Conservation (phyloP, 805 yeast species). For the Scheffersomyces amazonensis region DNA sequence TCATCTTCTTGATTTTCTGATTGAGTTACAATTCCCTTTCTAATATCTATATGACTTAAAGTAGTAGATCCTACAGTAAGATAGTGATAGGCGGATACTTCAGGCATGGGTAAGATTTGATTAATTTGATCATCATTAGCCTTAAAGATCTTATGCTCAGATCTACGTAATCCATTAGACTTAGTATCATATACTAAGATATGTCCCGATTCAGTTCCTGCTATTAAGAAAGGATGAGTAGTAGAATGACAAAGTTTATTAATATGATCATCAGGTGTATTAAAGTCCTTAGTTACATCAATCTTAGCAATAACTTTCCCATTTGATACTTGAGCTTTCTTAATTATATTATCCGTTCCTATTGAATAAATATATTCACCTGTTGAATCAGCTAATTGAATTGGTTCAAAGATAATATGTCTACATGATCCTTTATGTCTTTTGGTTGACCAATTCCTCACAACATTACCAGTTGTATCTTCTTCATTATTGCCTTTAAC, state of each 20-base stretch:
- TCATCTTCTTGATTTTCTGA: constrained; percentile 96
- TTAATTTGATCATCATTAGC: constrained; percentile 80
- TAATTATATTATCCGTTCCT: constrained; percentile 79
- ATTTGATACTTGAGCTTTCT: constrained; percentile 64
- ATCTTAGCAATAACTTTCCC: constrained; percentile 74
- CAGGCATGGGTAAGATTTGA: constrained; percentile 66
- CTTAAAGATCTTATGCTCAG: constrained; percentile 45
- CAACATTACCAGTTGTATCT: constrained; percentile 17
- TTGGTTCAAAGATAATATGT: constrained; percentile 62
- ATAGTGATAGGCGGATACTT: constrained; percentile 73
- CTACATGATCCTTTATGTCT: constrained; percentile 91
- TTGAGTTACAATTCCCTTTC: constrained; percentile 62
- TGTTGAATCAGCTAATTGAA: constrained; percentile 36
- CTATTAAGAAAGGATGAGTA: constrained; percentile 48
- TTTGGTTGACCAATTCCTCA: constrained; percentile 74
- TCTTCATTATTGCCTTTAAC: constrained; percentile 23
- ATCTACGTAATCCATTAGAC: constrained; percentile 36
- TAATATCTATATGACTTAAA: constrained; percentile 69
- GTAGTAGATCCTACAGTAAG: constrained; percentile 82
- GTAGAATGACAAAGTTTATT: constrained; percentile 47
- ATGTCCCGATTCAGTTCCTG: constrained; percentile 70
- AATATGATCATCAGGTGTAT: constrained; percentile 24
- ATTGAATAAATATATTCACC: constrained; percentile 62
- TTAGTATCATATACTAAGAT: constrained; percentile 62
- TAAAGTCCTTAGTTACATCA: constrained; percentile 16